Conservation (phyloP, 192 early-diverging fungal genomes). For the Allomyces javanicus region DNA sequence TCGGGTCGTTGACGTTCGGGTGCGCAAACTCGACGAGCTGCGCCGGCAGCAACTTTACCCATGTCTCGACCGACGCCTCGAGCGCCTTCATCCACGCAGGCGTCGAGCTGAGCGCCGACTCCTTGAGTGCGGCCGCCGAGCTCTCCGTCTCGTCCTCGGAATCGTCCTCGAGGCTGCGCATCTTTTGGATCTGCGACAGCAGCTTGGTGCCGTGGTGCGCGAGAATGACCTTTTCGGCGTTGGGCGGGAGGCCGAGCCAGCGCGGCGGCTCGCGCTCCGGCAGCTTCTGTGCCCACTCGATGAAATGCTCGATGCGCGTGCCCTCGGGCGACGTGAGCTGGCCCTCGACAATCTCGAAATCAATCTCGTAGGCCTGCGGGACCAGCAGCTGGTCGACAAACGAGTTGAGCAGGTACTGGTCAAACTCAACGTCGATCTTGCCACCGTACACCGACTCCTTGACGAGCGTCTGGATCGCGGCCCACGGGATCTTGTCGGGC, state of each 20-base stretch:
- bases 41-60: slow-evolving; percentile 33
- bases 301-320: slow-evolving; percentile 60
- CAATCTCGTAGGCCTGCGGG: slow-evolving; percentile 54
- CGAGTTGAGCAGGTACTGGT: slow-evolving; percentile 64
- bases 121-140: slow-evolving; percentile 9
- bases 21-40: slow-evolving; percentile 3
- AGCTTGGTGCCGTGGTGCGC: slow-evolving; percentile 57
- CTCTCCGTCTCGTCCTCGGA: slow-evolving; percentile 35
- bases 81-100: slow-evolving; percentile 62
- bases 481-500: slow-evolving; percentile 92
- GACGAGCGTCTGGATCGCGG: slow-evolving; percentile 66
- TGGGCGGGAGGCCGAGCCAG: slow-evolving; percentile 86
- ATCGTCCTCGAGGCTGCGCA: slow-evolving; percentile 60
- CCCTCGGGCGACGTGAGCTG: slow-evolving; percentile 64
- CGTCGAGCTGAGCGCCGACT: slow-evolving; percentile 15
- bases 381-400: slow-evolving; percentile 72
- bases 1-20: slow-evolving; percentile 31
- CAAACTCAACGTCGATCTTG: slow-evolving; percentile 80
- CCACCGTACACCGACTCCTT: slow-evolving; percentile 89
- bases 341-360: slow-evolving; percentile 51
- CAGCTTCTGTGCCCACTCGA: slow-evolving; percentile 68
- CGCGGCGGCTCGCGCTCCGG: slow-evolving; percentile 86
- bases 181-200: slow-evolving; percentile 65
- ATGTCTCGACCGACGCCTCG: slow-evolving; percentile 26
- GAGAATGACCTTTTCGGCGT: slow-evolving; percentile 79